These are phyloP conservation scores for Aureobasidium mangrovei DNA, from an alignment of 2,329 filamentous ascomycete species.

Conservation along the genomic window DNA sequence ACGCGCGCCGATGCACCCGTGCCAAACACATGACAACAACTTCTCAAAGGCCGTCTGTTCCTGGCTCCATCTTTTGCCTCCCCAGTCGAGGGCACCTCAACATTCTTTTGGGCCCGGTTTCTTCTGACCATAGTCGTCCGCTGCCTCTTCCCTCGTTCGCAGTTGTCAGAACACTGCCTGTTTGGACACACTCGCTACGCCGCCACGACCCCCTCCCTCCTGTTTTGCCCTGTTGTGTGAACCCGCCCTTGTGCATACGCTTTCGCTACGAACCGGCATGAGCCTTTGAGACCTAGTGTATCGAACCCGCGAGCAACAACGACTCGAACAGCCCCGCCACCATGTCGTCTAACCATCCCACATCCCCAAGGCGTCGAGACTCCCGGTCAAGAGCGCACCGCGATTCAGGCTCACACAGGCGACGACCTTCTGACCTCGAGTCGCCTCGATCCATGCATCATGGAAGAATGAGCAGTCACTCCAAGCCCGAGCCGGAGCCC, in stretches of 20 bases:
- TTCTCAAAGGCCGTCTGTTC: no score
- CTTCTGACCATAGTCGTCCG: neutral
- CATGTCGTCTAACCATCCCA: conserved; percentile 9
- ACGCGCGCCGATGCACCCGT: no score
- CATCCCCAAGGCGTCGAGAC: conserved; percentile 6
- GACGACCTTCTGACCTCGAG: conserved; percentile 61
- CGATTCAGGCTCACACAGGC: conserved; percentile 55
- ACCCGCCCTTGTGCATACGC: neutral
- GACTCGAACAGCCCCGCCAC: neutral
- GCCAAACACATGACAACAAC: no score
- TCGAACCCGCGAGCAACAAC: no score
- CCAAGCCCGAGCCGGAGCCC: conserved; percentile 25
- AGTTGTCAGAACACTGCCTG: neutral
- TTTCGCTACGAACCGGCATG: neutral
- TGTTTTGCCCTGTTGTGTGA: neutral
- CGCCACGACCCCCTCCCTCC: neutral
- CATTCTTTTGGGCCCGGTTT: neutral
- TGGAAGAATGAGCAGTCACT: conserved; percentile 20
- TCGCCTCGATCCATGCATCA: conserved; percentile 40
- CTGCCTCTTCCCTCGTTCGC: neutral
- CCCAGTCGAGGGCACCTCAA: no score
- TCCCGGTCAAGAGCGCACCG: conserved; percentile 7
- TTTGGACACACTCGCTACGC: neutral
- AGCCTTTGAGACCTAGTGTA: no score
- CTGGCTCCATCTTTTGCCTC: no score